phyloP scores from a whole-genome alignment of 2,329 filamentous ascomycete species.

The Fusarium anguioides region DNA sequence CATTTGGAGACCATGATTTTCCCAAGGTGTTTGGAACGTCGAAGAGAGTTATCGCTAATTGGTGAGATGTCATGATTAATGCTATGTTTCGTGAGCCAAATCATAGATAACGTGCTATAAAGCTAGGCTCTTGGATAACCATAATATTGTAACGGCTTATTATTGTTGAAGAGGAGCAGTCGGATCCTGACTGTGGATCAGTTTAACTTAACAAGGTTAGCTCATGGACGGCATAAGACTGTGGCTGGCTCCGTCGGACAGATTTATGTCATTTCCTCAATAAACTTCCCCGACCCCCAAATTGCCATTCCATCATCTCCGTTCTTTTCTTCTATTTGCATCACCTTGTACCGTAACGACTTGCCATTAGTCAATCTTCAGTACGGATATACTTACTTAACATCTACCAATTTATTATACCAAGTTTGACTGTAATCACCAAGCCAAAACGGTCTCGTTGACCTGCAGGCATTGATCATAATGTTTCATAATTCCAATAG shows the following conservation, averaged over 20 bases:
- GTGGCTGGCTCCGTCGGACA: background rate
- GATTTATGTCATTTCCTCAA: conserved; percentile 6
- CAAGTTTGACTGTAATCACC: no score
- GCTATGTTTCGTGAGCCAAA: background rate
- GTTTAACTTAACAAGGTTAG: background rate
- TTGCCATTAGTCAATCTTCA: accelerated
- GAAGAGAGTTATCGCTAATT: background rate
- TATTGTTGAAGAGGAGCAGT: no score
- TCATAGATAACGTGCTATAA: background rate
- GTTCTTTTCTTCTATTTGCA: no score
- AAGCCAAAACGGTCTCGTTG: background rate
- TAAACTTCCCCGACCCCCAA: background rate
- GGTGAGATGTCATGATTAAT: background rate
- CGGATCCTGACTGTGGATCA: background rate
- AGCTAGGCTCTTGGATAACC: background rate
- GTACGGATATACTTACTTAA: background rate
- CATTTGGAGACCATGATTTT: conserved; percentile 3
- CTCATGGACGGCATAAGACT: background rate
- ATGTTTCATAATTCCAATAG: background rate
- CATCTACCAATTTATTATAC: background rate
- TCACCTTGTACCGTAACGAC: no score
- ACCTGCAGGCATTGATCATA: background rate
- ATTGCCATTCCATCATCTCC: background rate
- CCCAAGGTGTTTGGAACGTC: background rate
- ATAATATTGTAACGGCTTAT: no score